Base-by-base conservation (phyloP, 805 yeast genomes). In the Pichia ethanolica region DNA sequence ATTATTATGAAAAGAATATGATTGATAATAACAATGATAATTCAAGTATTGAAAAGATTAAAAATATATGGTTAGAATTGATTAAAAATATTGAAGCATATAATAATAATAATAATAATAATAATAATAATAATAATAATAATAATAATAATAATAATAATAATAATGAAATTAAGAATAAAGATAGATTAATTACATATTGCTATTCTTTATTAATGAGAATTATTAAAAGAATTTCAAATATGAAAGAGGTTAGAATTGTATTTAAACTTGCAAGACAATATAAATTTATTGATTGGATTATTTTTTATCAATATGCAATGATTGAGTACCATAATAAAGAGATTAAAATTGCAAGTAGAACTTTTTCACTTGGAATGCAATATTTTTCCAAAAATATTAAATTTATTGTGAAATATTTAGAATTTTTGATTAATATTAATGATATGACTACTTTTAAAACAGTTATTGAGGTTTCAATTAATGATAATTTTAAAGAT, bases 221-320 rank as follows among this genome's bases (percentile, higher is more conserved):
- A 61, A 73, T 86, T 14, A 71, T 80, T 54, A 88, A 87, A 59
- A 73, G 97, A 54, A 52, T 62, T 33, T 62, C 62, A 33, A 65
- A 65, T 30, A 59, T 62, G 13, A 65, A 66, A 46, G 89, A 83
- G 36, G 89, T 95, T 2, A 76, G 98, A 53, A 62, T 71, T 27
- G 71, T 87, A 2, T 89, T 89, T 62, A 75, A 85, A 48, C 77
- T 74, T 56, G 84, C 86, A 8, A 78, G 96, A 57, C 79, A 81
- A 60, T 75, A 79, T 56, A 62, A 71, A n/a, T 68, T 71, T 10
- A 67, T 85, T 39, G 83, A 95, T 0, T 81, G 82, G 70, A 88
- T 88, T 57, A 76, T 91, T 25, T 91, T 77, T 65, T 82, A 83
- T 25, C 91, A 87, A 51, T 84, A 86, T 59, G 96, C 97, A 0